Conservation (phyloP, 768 basidiomycete genomes). For the Paxillus ammoniavirescens region DNA sequence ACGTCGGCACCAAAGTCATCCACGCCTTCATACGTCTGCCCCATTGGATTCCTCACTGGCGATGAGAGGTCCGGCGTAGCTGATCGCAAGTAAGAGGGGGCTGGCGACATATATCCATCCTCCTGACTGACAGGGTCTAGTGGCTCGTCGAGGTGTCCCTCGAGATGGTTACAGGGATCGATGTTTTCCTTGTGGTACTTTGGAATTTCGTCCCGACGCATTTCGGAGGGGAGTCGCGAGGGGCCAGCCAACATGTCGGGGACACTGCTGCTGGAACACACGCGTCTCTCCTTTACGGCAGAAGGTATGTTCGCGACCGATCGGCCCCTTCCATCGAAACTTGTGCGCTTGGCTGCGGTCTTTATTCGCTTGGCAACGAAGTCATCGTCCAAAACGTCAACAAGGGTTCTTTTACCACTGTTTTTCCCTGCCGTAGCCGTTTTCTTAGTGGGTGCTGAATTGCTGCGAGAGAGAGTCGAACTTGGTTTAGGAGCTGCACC, state of each 20-base stretch:
- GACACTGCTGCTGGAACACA: conserved; percentile 2
- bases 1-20: conserved; percentile 54
- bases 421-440: conserved; percentile 44
- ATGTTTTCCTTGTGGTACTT: conserved; percentile 38
- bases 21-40: conserved; percentile 4
- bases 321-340: conserved; percentile 29
- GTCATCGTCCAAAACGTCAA: conserved; percentile 69
- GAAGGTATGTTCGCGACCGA: conserved; percentile 12
- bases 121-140: conserved; percentile 61
- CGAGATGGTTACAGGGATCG: conserved; percentile 36
- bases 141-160: conserved; percentile 39
- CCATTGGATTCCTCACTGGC: conserved; percentile 40
- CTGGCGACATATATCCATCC: conserved; percentile 81
- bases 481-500: conserved; percentile 24
- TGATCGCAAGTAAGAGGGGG: conserved; percentile 46
- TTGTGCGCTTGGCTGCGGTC: conserved; percentile 9
- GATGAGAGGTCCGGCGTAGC: conserved; percentile 67
- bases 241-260: conserved; percentile 22
- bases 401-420: conserved; percentile 76
- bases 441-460: conserved; percentile 29
- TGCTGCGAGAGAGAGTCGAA: conserved; percentile 23
- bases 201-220: conserved; percentile 40
- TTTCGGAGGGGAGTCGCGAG: conserved; percentile 27
- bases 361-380: conserved; percentile 50
- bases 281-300: conserved; percentile 15